Percentiles rank a stretch among this genome's conserved stretches.
Evolutionary conservation across 169 alveolate genomes (phyloP).

Genomic region (Plasmodium gallinaceum): DNA sequence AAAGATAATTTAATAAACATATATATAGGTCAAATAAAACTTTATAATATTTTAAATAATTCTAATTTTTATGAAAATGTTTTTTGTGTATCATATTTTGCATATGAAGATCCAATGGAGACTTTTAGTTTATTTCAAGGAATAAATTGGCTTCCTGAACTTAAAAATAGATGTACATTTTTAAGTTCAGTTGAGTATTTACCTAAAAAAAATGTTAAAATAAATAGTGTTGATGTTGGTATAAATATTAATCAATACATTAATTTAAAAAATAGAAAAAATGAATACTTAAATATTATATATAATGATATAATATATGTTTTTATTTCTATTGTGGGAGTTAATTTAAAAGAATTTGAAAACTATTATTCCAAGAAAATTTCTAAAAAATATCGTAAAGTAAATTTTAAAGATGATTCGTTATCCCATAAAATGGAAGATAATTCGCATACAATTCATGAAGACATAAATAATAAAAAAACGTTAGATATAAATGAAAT

Average conservation of each 20-base stretch:
- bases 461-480: too few species aligned
- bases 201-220: constrained; percentile 13
- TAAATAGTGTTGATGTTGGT: constrained; percentile 2
- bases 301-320: constrained; percentile 40
- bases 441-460: too few species aligned
- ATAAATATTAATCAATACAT: constrained; percentile 35
- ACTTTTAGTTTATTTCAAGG: constrained; percentile 72
- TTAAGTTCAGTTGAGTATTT: constrained; percentile 16
- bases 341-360: constrained; percentile 27
- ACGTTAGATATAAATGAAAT: neutral
- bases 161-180: constrained; percentile 65
- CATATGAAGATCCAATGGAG: constrained; percentile 74
- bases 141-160: constrained; percentile 71
- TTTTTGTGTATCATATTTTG: constrained; percentile 71
- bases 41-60: neutral
- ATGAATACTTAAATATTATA: constrained; percentile 31
- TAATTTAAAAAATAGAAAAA: constrained; percentile 52
- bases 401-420: too few species aligned
- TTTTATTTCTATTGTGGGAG: constrained; percentile 59
- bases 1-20: constrained; percentile 29
- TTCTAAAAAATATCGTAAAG: neutral
- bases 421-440: too few species aligned
- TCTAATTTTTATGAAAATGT: constrained; percentile 10
- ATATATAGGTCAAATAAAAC: constrained; percentile 43
- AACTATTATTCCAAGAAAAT: neutral